phyloP scores from a whole-genome alignment of 306 rosid genomes.

The Quercus rubra region DNA sequence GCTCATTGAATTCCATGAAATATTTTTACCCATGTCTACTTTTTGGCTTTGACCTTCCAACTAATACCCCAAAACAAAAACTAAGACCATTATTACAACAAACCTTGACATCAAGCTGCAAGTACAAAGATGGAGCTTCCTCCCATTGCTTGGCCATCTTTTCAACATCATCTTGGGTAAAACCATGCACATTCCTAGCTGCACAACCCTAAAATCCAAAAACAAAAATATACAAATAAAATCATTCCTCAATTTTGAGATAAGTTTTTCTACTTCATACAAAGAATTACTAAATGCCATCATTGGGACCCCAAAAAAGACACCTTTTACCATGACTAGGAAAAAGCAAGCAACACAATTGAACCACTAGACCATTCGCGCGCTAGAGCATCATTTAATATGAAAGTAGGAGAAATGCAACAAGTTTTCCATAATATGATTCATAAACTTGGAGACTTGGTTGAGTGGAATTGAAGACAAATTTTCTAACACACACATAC shows the following conservation, averaged over 20 bases:
- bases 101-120: too few species aligned
- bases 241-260: background rate
- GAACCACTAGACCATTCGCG: too few species aligned
- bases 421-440: conserved; percentile 11
- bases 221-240: conserved; percentile 30
- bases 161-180: too few species aligned
- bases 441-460: conserved; percentile 7
- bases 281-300: conserved; percentile 10
- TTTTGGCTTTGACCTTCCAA: too few species aligned
- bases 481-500: background rate
- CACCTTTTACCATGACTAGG: background rate
- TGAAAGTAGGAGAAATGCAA: conserved; percentile 27
- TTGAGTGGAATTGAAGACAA: background rate
- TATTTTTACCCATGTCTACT: too few species aligned
- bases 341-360: conserved; percentile 1
- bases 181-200: too few species aligned
- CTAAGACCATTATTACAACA: too few species aligned
- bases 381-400: too few species aligned
- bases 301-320: conserved; percentile 8
- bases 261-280: conserved; percentile 1
- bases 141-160: too few species aligned
- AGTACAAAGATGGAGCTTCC: too few species aligned
- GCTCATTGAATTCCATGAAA: too few species aligned
- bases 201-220: conserved; percentile 69
- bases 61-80: too few species aligned